Conservation (phyloP, 108 stramenopile species). For the Hondaea fermentalgiana region DNA sequence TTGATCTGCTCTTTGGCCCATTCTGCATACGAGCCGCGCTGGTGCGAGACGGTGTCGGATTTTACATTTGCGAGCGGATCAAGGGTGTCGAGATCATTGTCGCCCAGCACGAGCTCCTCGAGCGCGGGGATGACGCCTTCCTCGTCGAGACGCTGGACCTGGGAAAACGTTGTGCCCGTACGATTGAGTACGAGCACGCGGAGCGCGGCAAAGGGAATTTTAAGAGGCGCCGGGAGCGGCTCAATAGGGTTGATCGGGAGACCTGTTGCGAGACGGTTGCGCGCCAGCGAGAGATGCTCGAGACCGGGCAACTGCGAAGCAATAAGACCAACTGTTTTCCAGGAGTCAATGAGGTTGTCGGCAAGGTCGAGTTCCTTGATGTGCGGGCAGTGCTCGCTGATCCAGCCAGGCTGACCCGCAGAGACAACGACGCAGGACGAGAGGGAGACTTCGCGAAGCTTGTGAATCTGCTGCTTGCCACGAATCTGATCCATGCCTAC, state of each 20-base stretch:
- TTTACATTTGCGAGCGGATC: not conserved
- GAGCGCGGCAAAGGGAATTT: not conserved
- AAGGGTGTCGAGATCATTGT: constrained; percentile 1
- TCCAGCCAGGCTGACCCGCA: not conserved
- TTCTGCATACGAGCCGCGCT: not conserved
- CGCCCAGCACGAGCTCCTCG: constrained; percentile 12
- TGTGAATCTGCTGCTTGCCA: not conserved
- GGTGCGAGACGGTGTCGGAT: not conserved
- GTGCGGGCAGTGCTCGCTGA: not conserved
- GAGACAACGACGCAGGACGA: constrained; percentile 14
- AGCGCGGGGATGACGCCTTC: not conserved
- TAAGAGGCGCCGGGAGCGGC: not conserved
- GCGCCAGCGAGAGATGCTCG: not conserved
- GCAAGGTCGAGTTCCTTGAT: not conserved
- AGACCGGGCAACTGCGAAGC: not conserved
- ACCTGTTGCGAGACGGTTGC: not conserved
- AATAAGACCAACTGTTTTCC: not conserved
- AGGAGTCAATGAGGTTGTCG: not conserved
- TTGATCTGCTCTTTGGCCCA: constrained; percentile 19
- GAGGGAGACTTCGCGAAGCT: not conserved
- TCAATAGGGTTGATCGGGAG: constrained; percentile 7
- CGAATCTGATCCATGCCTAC: constrained; percentile 3
- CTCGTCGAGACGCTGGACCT: not conserved
- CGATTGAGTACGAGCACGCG: not conserved
- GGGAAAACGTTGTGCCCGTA: not conserved